Evolutionary conservation across 108 stramenopile genomes (phyloP).

Genomic region (Nitzschia inconspicua): DNA sequence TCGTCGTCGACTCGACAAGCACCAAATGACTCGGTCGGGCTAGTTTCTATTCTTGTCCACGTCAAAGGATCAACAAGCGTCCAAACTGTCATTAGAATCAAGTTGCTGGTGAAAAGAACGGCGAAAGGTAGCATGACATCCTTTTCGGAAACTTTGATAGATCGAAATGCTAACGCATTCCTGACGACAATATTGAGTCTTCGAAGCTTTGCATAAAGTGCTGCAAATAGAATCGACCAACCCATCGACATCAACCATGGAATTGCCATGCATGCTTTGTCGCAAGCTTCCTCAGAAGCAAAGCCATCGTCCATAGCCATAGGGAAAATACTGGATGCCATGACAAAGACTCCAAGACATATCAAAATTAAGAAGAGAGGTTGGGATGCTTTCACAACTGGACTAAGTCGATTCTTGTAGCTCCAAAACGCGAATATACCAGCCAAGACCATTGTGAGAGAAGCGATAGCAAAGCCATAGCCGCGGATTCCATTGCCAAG

Average conservation of each 20-base stretch:
- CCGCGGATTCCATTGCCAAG: constrained; percentile 7
- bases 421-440: constrained; percentile 17
- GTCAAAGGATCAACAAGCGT: constrained; percentile 16
- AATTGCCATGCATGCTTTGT: constrained; percentile 21
- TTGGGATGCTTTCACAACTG: constrained; percentile 34
- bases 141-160: constrained; percentile 8
- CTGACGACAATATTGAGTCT: constrained; percentile 33
- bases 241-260: constrained; percentile 41
- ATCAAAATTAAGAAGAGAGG: constrained; percentile 43
- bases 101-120: constrained; percentile 18
- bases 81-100: constrained; percentile 17
- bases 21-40: constrained; percentile 4
- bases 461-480: constrained; percentile 8
- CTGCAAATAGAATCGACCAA: constrained; percentile 39
- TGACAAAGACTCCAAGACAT: constrained; percentile 40
- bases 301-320: constrained; percentile 29
- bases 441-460: background rate
- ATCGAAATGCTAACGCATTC: constrained; percentile 12
- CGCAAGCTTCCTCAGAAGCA: background rate
- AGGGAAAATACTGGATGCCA: constrained; percentile 30
- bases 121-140: constrained; percentile 29
- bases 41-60: constrained; percentile 7
- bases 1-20: background rate
- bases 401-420: constrained; percentile 5
- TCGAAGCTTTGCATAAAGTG: constrained; percentile 47